These are phyloP conservation scores for Sporothrix pseudoabietina DNA, from an alignment of 2,329 filamentous ascomycete species.

Conservation along the genomic window DNA sequence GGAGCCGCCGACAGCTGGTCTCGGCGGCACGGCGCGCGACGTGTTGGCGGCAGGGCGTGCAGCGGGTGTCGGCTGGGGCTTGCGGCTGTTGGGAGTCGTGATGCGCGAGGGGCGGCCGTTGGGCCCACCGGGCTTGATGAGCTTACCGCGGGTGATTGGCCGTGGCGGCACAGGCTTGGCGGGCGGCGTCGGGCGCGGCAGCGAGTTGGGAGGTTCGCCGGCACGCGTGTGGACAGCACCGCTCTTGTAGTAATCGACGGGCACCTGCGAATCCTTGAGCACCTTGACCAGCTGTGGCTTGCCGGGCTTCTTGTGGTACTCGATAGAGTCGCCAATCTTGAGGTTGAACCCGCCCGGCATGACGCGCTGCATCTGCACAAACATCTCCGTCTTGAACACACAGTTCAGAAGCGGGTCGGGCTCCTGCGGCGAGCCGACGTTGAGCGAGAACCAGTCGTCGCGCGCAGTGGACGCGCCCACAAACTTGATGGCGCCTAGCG, in stretches of 20 bases:
- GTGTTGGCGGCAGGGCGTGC: slow-evolving; percentile 13
- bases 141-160: slow-evolving; percentile 89
- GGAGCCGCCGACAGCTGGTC: slow-evolving; percentile 35
- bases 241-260: slow-evolving; percentile 90
- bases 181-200: slow-evolving; percentile 82
- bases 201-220: slow-evolving; percentile 80
- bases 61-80: slow-evolving; percentile 9
- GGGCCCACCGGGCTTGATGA: slow-evolving; percentile 88
- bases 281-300: slow-evolving; percentile 90
- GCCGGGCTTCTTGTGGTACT: slow-evolving; percentile 97
- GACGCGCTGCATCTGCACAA: slow-evolving; percentile 81
- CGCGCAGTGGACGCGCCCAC: slow-evolving; percentile 77
- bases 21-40: slow-evolving; percentile 37
- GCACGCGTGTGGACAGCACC: slow-evolving; percentile 82
- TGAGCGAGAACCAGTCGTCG: slow-evolving; percentile 96
- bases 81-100: slow-evolving; percentile 42
- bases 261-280: slow-evolving; percentile 77
- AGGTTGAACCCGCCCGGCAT: slow-evolving; percentile 80
- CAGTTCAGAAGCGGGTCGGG: slow-evolving; percentile 92
- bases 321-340: slow-evolving; percentile 80
- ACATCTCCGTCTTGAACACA: slow-evolving; percentile 94
- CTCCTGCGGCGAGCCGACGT: slow-evolving; percentile 86
- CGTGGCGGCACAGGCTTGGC: slow-evolving; percentile 83
- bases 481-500: slow-evolving; percentile 85
- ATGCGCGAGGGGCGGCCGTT: slow-evolving; percentile 76